Percentiles rank a stretch among this genome's conserved stretches.
Evolutionary conservation across 108 stramenopile species (phyloP).

Genomic region (Cyclostephanos tholiformis): DNA sequence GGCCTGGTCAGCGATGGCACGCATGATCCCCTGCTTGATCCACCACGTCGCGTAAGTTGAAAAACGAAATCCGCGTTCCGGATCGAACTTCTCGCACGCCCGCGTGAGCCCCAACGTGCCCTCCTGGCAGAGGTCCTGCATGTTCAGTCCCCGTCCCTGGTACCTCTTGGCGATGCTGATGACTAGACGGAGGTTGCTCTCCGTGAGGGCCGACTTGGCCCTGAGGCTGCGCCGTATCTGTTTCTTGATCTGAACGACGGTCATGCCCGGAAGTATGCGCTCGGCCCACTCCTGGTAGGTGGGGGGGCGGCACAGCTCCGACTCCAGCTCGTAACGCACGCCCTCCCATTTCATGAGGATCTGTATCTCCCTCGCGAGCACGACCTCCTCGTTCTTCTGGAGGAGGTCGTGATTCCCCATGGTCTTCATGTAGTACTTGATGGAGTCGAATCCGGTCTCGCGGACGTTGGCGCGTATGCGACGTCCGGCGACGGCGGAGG

Average conservation of each 20-base stretch:
- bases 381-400: conserved; percentile 87
- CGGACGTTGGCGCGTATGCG: conserved; percentile 69
- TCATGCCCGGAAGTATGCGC: conserved; percentile 66
- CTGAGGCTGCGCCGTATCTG: conserved; percentile 86
- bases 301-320: conserved; percentile 74
- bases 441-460: conserved; percentile 81
- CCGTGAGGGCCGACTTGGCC: conserved; percentile 86
- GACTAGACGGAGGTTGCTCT: conserved; percentile 89
- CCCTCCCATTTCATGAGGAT: conserved; percentile 82
- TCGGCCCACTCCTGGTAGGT: conserved; percentile 89
- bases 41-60: conserved; percentile 98
- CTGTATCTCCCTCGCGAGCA: conserved; percentile 86
- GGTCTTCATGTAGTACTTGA: conserved; percentile 81
- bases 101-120: conserved; percentile 92
- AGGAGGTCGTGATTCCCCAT: conserved; percentile 90
- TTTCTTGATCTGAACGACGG: conserved; percentile 83
- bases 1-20: conserved; percentile 93
- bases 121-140: conserved; percentile 94
- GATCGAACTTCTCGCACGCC: conserved; percentile 97
- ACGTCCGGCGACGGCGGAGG: conserved; percentile 23
- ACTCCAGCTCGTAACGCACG: conserved; percentile 68
- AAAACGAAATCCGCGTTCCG: conserved; percentile 91
- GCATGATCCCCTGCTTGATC: conserved; percentile 95
- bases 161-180: conserved; percentile 91
- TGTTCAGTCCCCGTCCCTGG: conserved; percentile 75